Percentiles rank a stretch among this genome's conserved stretches.
phyloP scores from a whole-genome alignment of 768 basidiomycete genomes.

The Rubroboletus satanas region DNA sequence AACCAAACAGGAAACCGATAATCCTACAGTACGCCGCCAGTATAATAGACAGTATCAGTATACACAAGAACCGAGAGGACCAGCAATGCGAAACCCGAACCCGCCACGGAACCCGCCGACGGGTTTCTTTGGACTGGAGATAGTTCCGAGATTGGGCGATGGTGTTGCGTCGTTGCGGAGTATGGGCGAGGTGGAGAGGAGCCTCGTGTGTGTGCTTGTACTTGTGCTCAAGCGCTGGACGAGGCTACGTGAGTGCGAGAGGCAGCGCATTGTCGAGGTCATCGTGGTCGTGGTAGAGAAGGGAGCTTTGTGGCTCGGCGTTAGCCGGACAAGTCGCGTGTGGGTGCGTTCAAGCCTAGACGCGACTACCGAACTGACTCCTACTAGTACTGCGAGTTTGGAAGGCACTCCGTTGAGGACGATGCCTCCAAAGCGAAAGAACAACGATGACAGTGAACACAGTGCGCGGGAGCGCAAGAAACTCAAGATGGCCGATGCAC shows the following conservation, averaged over 20 bases:
- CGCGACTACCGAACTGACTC: not conserved
- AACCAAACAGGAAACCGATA: conserved; percentile 83
- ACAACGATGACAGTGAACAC: conserved; percentile 28
- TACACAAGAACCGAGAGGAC: conserved; percentile 1
- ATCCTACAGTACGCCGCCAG: conserved; percentile 42
- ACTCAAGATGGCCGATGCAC: conserved; percentile 56
- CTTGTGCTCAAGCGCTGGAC: conserved; percentile 5
- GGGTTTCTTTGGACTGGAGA: conserved; percentile 64
- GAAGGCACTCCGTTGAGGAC: too few species aligned
- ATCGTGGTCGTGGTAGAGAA: conserved; percentile 23
- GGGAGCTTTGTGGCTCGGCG: conserved; percentile 11
- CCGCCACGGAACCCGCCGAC: conserved; percentile 71
- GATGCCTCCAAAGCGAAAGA: conserved; percentile 44
- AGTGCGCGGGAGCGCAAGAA: conserved; percentile 62
- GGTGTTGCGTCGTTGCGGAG: conserved; percentile 41
- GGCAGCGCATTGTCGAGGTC: conserved; percentile 35
- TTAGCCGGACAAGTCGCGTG: conserved; percentile 17
- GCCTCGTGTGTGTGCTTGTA: conserved; percentile 26
- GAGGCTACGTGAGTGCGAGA: conserved; percentile 17
- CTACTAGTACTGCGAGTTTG: not conserved
- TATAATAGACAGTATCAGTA: not conserved
- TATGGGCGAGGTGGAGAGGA: conserved; percentile 42
- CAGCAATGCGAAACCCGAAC: conserved; percentile 32
- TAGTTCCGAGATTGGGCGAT: conserved; percentile 49
- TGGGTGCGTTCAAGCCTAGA: not conserved